Conservation (phyloP, 2,329 filamentous ascomycete genomes). For the Fusarium sp. region DNA sequence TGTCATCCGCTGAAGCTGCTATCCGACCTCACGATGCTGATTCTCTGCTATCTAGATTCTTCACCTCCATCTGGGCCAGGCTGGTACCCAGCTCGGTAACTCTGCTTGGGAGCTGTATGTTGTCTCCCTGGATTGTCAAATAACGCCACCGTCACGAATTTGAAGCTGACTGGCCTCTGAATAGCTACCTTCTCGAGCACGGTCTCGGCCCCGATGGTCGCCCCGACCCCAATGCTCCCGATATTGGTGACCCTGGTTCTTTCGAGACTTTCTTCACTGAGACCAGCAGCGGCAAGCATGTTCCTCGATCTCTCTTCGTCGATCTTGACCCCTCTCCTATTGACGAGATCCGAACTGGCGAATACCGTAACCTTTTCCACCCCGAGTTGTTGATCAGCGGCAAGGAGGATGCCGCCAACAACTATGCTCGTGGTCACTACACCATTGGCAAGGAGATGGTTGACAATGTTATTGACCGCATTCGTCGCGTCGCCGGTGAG, state of each 20-base stretch:
- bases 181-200: conserved; percentile 77
- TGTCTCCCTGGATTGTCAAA: conserved; percentile 38
- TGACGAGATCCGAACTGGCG: conserved; percentile 76
- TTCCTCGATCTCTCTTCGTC: conserved; percentile 76
- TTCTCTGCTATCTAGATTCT: conserved; percentile 59
- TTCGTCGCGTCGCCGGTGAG: conserved; percentile 74
- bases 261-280: conserved; percentile 80
- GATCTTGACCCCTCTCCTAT: conserved; percentile 78
- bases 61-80: conserved; percentile 73
- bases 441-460: conserved; percentile 82
- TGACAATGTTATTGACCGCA: conserved; percentile 74
- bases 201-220: conserved; percentile 73
- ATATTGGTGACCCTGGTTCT: conserved; percentile 69
- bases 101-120: conserved; percentile 80
- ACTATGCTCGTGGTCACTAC: conserved; percentile 80
- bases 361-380: conserved; percentile 76
- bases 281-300: conserved; percentile 76
- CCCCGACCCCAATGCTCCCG: conserved; percentile 68
- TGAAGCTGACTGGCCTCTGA: conserved; percentile 37
- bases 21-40: conserved; percentile 27
- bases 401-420: conserved; percentile 82
- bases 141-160: neutral
- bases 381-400: conserved; percentile 76
- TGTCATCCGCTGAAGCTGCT: conserved; percentile 15
- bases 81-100: conserved; percentile 78